Conservation (phyloP, 805 yeast genomes). For the Sugiyamaella valdiviana region DNA sequence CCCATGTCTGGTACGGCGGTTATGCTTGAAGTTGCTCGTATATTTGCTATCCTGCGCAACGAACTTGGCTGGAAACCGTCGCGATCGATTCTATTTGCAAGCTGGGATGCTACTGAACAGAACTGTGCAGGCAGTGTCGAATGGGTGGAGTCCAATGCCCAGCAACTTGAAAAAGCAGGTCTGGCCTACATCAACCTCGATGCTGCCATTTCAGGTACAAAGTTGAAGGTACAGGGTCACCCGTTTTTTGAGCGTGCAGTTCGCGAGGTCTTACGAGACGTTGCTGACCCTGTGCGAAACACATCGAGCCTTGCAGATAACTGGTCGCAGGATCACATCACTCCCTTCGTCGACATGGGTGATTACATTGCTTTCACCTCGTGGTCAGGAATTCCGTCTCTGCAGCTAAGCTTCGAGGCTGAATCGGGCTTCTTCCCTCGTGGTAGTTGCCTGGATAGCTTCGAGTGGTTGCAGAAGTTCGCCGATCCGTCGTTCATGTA, state of each 20-base stretch:
- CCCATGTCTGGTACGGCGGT: constrained; percentile 72
- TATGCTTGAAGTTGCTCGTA: constrained; percentile 61
- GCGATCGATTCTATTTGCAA: constrained; percentile 72
- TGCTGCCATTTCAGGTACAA: constrained; percentile 48
- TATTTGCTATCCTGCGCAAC: constrained; percentile 58
- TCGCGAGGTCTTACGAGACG: constrained; percentile 34
- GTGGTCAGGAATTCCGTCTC: constrained; percentile 60
- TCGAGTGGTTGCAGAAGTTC: constrained; percentile 45
- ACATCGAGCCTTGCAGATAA: constrained; percentile 14
- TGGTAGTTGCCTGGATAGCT: constrained; percentile 59
- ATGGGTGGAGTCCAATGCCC: constrained; percentile 55
- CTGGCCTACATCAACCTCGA: constrained; percentile 71
- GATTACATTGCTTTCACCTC: constrained; percentile 65
- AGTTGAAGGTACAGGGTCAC: constrained; percentile 52
- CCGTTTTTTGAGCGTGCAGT: constrained; percentile 55
- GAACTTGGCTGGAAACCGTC: constrained; percentile 75
- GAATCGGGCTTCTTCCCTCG: constrained; percentile 34
- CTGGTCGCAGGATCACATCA: constrained; percentile 16
- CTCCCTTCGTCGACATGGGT: constrained; percentile 37
- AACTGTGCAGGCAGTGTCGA: constrained; percentile 83
- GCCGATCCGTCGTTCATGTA: constrained; percentile 53
- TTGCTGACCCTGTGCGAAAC: constrained; percentile 19
- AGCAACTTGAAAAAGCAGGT: constrained; percentile 52
- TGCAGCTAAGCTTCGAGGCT: constrained; percentile 51
- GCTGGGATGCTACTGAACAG: constrained; percentile 77